Conservation (phyloP, 2,329 filamentous ascomycete species). For the Ophiostoma perfectum region DNA sequence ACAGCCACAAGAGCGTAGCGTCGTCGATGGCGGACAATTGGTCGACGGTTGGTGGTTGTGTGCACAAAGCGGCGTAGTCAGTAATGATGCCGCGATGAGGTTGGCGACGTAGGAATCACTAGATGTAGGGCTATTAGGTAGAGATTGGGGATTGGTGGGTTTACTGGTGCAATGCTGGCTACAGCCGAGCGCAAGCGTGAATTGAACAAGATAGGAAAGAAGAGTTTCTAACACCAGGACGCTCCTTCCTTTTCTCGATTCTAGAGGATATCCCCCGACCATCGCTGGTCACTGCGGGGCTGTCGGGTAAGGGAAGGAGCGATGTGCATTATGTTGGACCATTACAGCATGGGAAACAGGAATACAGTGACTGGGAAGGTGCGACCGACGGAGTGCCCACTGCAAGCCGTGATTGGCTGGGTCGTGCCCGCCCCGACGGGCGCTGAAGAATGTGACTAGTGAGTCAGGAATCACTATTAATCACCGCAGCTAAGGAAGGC, state of each 20-base stretch:
- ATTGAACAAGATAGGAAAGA: not conserved
- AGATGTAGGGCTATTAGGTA: not conserved
- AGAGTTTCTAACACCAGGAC: not conserved
- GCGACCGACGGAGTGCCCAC: not conserved
- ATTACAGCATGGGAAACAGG: not conserved
- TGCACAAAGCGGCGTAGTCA: not conserved
- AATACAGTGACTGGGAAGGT: not conserved
- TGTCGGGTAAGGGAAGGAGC: not conserved
- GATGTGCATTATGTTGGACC: not conserved
- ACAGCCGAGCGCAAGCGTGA: conserved; percentile 1
- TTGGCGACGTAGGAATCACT: not conserved
- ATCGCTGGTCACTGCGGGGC: conserved; percentile 10
- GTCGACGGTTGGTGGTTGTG: not conserved
- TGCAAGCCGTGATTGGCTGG: not conserved
- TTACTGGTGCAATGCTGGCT: not conserved
- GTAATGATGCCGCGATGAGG: not conserved
- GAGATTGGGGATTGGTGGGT: not conserved
- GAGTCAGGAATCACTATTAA: not conserved
- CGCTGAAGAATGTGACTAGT: not conserved
- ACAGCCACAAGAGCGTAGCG: not conserved
- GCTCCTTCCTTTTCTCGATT: not conserved
- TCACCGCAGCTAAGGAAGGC: not conserved
- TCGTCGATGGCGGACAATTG: not conserved
- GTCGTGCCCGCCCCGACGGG: not conserved
- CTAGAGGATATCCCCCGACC: not conserved